A percentile compares a stretch with the other conserved stretches of the same genome.
Conservation (phyloP, 352 stramenopile genomes). For the Globisporangium cystogenes region DNA sequence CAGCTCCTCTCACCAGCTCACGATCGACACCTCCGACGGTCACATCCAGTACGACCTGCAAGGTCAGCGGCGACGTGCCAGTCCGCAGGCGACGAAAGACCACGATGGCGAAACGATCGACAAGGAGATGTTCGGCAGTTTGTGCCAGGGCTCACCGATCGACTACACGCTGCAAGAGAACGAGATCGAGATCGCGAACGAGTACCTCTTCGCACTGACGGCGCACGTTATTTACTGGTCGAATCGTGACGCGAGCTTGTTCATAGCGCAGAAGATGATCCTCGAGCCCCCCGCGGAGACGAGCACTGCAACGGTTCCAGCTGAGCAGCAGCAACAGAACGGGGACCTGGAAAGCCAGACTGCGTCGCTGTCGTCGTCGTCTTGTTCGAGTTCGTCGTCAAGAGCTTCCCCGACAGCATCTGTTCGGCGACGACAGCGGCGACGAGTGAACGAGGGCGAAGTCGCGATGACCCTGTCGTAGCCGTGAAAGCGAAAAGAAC, state of each 20-base stretch:
- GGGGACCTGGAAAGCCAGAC: constrained; percentile 10
- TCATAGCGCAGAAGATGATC: constrained; percentile 87
- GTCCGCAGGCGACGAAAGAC: constrained; percentile 15
- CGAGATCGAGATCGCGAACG: constrained; percentile 92
- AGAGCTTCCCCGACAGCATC: not conserved
- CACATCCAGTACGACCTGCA: constrained; percentile 2
- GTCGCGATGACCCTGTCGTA: not conserved
- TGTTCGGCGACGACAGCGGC: constrained; percentile 6
- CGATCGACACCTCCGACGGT: constrained; percentile 12
- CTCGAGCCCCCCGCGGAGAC: constrained; percentile 47
- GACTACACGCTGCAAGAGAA: constrained; percentile 92
- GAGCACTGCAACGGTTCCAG: not conserved
- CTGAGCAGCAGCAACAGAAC: not conserved
- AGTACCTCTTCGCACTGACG: constrained; percentile 91
- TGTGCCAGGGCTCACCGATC: constrained; percentile 69
- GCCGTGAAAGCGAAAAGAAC: no score
- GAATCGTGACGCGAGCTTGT: constrained; percentile 89
- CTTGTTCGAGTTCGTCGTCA: constrained; percentile 2
- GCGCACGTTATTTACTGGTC: constrained; percentile 92
- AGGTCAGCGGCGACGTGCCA: constrained; percentile 1
- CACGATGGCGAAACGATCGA: constrained; percentile 33
- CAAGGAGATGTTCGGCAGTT: constrained; percentile 43
- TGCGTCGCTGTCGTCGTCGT: constrained; percentile 12
- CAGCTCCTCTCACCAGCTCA: not conserved
- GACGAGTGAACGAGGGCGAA: not conserved